Conservation (phyloP, 1,284 basidiomycete genomes). For the Trichosporon sp. region DNA sequence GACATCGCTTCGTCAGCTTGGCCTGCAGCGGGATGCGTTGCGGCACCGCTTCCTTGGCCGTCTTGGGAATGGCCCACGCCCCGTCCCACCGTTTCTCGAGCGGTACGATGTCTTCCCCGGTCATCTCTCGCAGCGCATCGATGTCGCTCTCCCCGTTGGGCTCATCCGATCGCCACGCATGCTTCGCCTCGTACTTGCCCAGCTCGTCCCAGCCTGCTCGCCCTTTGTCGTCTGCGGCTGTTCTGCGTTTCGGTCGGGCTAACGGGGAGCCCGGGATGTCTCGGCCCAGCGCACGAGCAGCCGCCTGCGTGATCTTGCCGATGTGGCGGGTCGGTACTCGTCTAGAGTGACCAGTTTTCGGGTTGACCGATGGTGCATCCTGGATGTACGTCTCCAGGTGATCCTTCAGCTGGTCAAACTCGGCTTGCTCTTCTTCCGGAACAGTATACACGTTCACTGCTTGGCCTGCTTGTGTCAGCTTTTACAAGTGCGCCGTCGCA, state of each 20-base stretch:
- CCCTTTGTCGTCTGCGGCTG: background rate
- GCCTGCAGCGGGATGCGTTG: slow-evolving; percentile 83
- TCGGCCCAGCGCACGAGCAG: slow-evolving; percentile 34
- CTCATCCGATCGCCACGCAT: slow-evolving; percentile 25
- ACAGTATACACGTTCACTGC: slow-evolving; percentile 79
- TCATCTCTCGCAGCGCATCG: slow-evolving; percentile 58
- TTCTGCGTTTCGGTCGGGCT: background rate
- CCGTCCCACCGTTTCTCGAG: slow-evolving; percentile 74
- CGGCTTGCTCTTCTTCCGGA: slow-evolving; percentile 67
- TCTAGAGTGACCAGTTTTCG: background rate
- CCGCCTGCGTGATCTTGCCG: slow-evolving; percentile 41
- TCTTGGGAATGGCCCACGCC: slow-evolving; percentile 66
- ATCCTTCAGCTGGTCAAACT: slow-evolving; percentile 87
- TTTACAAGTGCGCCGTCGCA: background rate
- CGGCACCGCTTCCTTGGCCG: slow-evolving; percentile 53
- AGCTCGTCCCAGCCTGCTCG: slow-evolving; percentile 37
- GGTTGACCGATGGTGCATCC: background rate
- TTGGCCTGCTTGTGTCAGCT: slow-evolving; percentile 58
- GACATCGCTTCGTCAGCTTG: slow-evolving; percentile 92
- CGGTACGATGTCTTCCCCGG: slow-evolving; percentile 58
- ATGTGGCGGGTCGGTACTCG: slow-evolving; percentile 37
- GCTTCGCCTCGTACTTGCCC: slow-evolving; percentile 32
- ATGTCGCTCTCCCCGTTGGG: slow-evolving; percentile 24
- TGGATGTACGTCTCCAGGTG: slow-evolving; percentile 78
- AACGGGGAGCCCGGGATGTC: slow-evolving; percentile 30